Evolutionary conservation across 2,329 filamentous ascomycete genomes (phyloP).

Genomic region (Colletotrichum navitas): DNA sequence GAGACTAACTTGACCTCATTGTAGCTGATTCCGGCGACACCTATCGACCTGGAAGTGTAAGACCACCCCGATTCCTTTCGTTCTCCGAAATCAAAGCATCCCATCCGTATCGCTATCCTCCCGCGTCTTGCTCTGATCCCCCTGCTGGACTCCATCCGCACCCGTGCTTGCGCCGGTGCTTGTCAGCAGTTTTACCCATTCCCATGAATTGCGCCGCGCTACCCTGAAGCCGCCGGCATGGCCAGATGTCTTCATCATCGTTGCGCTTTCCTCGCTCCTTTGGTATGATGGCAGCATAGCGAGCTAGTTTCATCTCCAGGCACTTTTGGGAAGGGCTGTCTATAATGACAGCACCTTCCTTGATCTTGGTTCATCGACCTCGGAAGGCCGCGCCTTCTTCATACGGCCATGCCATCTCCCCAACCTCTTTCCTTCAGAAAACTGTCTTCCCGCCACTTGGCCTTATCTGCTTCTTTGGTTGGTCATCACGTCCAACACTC

Average conservation of each 20-base stretch:
- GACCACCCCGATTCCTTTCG: constrained; percentile 22
- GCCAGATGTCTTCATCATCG: background rate
- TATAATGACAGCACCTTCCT: background rate
- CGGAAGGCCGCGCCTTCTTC: constrained; percentile 6
- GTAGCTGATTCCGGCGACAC: constrained; percentile 72
- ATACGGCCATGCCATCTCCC: background rate
- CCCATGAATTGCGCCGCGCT: background rate
- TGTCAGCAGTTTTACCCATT: constrained; percentile 8
- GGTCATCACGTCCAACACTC: background rate
- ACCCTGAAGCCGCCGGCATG: background rate
- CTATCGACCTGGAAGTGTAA: constrained; percentile 69
- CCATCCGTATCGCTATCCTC: background rate
- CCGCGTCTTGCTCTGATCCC: background rate
- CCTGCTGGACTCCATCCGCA: background rate
- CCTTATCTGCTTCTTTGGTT: background rate
- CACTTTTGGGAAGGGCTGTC: background rate
- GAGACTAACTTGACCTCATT: constrained; percentile 47
- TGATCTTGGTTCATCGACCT: background rate
- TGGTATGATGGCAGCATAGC: background rate
- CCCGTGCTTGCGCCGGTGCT: constrained; percentile 8
- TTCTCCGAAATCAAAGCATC: constrained; percentile 6
- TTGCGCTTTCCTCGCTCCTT: background rate
- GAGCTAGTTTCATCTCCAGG: background rate
- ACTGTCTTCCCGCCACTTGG: background rate
- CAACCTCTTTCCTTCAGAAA: background rate